Conservation (phyloP, 2,329 filamentous ascomycete species). For the Clarireedia monteithiana region DNA sequence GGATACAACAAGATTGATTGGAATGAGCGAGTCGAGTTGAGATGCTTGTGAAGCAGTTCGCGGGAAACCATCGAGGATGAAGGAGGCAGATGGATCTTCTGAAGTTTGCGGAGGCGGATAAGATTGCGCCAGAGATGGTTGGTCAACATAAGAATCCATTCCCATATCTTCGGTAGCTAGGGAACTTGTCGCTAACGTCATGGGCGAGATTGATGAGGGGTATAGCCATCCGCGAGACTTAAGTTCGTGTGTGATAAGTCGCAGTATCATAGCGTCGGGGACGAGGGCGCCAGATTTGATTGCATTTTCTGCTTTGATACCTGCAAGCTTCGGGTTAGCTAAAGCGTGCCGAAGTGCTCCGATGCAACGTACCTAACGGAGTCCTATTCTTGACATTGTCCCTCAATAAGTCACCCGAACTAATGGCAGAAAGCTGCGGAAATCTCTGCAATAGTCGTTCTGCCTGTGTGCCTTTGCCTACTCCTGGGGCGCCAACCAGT, state of each 20-base stretch:
- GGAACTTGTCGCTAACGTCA: constrained; percentile 22
- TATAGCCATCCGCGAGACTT: constrained; percentile 77
- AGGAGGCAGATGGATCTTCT: constrained; percentile 72
- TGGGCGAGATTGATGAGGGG: constrained; percentile 33
- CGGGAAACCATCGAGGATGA: constrained; percentile 94
- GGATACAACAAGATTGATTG: constrained; percentile 91
- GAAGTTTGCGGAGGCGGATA: constrained; percentile 40
- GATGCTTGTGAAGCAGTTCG: constrained; percentile 75
- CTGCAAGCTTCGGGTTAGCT: constrained; percentile 36
- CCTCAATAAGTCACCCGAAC: constrained; percentile 85
- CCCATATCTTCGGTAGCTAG: constrained; percentile 26
- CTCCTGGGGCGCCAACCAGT: constrained; percentile 81
- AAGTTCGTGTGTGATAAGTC: constrained; percentile 86
- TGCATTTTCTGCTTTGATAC: constrained; percentile 80
- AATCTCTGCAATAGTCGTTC: constrained; percentile 81
- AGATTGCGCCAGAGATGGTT: constrained; percentile 27
- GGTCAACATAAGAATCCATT: constrained; percentile 24
- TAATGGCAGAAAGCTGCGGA: constrained; percentile 83
- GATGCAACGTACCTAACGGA: constrained; percentile 57
- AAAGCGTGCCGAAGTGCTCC: neutral
- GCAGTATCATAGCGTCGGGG: constrained; percentile 82
- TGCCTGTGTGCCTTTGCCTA: constrained; percentile 94
- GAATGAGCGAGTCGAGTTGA: constrained; percentile 71
- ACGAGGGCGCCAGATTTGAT: constrained; percentile 90
- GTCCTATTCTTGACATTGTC: constrained; percentile 88